phyloP scores from a whole-genome alignment of 106 monocot species.

The Hemerocallis citrina region DNA sequence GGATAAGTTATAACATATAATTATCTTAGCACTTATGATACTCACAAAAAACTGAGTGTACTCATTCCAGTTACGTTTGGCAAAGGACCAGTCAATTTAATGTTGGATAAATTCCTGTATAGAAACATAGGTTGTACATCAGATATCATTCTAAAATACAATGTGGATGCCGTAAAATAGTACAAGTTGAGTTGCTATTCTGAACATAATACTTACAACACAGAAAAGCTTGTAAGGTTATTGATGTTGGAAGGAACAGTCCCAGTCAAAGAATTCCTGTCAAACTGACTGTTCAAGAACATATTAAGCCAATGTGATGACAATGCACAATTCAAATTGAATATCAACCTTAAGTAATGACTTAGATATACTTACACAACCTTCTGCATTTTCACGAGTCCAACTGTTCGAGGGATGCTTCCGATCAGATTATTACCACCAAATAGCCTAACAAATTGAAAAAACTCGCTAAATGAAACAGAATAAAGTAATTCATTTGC shows the following conservation, averaged over 20 bases:
- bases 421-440: constrained; percentile 54
- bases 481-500: no score
- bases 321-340: no score
- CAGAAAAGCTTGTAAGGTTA: constrained; percentile 42
- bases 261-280: constrained; percentile 50
- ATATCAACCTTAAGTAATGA: not conserved
- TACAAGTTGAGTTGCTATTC: no score
- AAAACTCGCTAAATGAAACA: not conserved
- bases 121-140: not conserved
- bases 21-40: not conserved
- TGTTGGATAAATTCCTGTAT: constrained; percentile 60
- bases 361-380: constrained; percentile 47
- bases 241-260: constrained; percentile 54
- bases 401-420: constrained; percentile 47
- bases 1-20: not conserved
- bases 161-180: no score
- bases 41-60: constrained; percentile 51
- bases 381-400: constrained; percentile 38
- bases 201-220: constrained; percentile 48
- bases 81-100: constrained; percentile 45
- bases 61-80: constrained; percentile 66
- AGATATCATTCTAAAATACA: not conserved
- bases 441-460: constrained; percentile 35
- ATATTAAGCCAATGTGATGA: not conserved
- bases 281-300: constrained; percentile 43